These are phyloP conservation scores for Dioscorea zingiberensis DNA, from an alignment of 106 monocot species.

Conservation along the genomic window DNA sequence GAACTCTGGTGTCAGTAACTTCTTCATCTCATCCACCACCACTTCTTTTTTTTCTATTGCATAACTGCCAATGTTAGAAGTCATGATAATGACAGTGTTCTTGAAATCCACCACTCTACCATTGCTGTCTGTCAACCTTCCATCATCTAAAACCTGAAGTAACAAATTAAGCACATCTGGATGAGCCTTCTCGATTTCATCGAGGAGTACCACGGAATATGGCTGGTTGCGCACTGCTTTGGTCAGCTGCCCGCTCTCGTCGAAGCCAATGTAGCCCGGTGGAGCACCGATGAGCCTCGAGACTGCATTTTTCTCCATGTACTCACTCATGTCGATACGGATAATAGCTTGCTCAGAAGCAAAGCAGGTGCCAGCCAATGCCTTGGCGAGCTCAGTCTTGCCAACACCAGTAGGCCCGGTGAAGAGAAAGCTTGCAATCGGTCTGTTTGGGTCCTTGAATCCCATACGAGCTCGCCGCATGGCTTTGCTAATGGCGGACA, in stretches of 20 bases:
- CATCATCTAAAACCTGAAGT: conserved; percentile 33
- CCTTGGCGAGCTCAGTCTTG: conserved; percentile 24
- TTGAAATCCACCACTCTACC: conserved; percentile 31
- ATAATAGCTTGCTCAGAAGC: conserved; percentile 15
- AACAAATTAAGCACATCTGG: conserved; percentile 35
- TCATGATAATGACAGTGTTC: conserved; percentile 34
- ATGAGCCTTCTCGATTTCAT: conserved; percentile 31
- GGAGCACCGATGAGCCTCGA: conserved; percentile 14
- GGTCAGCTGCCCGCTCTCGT: conserved; percentile 22
- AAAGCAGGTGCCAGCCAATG: conserved; percentile 21
- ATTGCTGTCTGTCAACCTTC: conserved; percentile 26
- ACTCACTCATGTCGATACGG: conserved; percentile 16
- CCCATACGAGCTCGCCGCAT: conserved; percentile 11
- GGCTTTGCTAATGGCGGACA: conserved; percentile 11
- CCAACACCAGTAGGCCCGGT: conserved; percentile 16
- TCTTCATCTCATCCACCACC: conserved; percentile 7
- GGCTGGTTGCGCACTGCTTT: conserved; percentile 22
- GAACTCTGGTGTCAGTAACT: conserved; percentile 10
- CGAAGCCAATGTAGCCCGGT: conserved; percentile 26
- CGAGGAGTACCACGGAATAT: conserved; percentile 19
- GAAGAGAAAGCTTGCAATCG: conserved; percentile 12
- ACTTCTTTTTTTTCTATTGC: conserved; percentile 25
- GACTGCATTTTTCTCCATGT: conserved; percentile 14
- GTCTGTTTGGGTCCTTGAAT: conserved; percentile 9
- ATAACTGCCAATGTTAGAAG: conserved; percentile 27